phyloP scores from a whole-genome alignment of 2,329 filamentous ascomycete genomes.

The Alternaria viburni region DNA sequence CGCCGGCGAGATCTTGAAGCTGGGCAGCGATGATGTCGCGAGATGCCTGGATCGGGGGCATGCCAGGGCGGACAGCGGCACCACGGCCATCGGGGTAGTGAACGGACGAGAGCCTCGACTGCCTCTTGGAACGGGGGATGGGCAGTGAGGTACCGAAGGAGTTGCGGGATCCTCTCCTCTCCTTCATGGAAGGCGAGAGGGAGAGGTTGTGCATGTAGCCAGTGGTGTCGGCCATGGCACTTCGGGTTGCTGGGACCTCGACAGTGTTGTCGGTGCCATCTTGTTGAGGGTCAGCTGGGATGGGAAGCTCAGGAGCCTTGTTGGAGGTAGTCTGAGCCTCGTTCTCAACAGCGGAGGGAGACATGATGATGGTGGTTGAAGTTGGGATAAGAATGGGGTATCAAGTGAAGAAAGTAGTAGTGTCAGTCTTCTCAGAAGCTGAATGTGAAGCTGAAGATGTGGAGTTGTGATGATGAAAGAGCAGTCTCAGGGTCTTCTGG shows the following conservation, averaged over 20 bases:
- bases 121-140: constrained; percentile 73
- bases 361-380: constrained; percentile 49
- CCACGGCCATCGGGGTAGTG: constrained; percentile 56
- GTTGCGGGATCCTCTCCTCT: constrained; percentile 73
- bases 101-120: constrained; percentile 70
- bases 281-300: constrained; percentile 40
- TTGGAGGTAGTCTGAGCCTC: constrained; percentile 49
- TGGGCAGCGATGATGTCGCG: constrained; percentile 73
- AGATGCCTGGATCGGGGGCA: constrained; percentile 65
- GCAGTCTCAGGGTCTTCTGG: constrained; percentile 25
- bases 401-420: constrained; percentile 5
- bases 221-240: constrained; percentile 70
- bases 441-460: constrained; percentile 4
- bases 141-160: constrained; percentile 76
- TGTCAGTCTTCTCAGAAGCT: constrained; percentile 11
- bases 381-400: constrained; percentile 4
- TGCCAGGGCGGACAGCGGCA: constrained; percentile 60
- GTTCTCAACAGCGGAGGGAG: constrained; percentile 59
- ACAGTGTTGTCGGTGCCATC: constrained; percentile 57
- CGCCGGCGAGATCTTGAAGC: constrained; percentile 69
- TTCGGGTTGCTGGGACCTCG: constrained; percentile 73
- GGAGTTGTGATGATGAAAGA: constrained; percentile 8
- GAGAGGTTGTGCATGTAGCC: constrained; percentile 77
- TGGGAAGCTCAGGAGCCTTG: constrained; percentile 38
- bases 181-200: constrained; percentile 69